Percentiles rank a stretch among this genome's conserved stretches.
Evolutionary conservation across 2,329 filamentous ascomycete species (phyloP).

Genomic region (Microascus cirrosus): DNA sequence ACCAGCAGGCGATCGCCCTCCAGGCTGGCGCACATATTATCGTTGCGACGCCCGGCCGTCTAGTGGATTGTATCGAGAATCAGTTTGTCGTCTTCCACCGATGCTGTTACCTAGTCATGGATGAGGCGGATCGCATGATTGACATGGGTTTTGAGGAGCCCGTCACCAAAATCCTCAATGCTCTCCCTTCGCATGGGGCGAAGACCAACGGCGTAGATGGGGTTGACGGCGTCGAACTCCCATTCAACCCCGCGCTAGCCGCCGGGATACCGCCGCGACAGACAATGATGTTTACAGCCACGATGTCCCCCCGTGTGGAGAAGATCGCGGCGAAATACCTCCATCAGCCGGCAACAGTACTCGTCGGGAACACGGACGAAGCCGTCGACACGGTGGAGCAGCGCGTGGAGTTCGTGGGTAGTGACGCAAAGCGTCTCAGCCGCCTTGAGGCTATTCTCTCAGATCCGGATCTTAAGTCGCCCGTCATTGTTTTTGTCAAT

Average conservation of each 20-base stretch:
- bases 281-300: conserved; percentile 99
- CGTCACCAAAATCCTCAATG: conserved; percentile 94
- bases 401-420: conserved; percentile 79
- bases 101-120: conserved; percentile 98
- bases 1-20: conserved; percentile 84
- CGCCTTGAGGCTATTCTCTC: conserved; percentile 82
- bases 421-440: conserved; percentile 95
- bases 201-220: conserved; percentile 92
- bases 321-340: conserved; percentile 96
- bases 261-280: conserved; percentile 57
- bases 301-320: conserved; percentile 88
- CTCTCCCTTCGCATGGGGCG: conserved; percentile 82
- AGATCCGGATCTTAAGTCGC: conserved; percentile 68
- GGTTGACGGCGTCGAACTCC: conserved; percentile 78
- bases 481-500: conserved; percentile 99
- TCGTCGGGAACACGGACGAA: conserved; percentile 88
- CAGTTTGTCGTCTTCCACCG: conserved; percentile 86
- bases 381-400: conserved; percentile 97
- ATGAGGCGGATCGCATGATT: conserved; percentile 98
- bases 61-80: conserved; percentile 93
- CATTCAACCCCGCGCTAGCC: conserved; percentile 73
- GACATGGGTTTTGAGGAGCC: conserved; percentile 96
- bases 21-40: conserved; percentile 93
- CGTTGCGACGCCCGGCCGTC: conserved; percentile 93
- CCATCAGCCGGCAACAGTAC: conserved; percentile 83